Conservation (phyloP, 2,329 filamentous ascomycete genomes). For the Pseudogymnoascus sp. region DNA sequence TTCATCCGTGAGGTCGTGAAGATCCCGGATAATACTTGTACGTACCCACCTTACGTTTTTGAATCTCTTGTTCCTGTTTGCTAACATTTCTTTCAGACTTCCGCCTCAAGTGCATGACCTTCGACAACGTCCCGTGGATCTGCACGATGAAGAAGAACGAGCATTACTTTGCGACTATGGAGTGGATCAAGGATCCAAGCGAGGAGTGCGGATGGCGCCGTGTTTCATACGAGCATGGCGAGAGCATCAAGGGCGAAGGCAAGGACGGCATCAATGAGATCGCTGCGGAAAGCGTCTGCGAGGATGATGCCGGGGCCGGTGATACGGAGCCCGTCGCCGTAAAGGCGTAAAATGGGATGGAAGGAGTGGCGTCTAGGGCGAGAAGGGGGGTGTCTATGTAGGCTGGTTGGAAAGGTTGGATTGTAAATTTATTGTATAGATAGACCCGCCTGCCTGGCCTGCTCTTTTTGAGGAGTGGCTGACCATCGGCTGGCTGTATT, state of each 20-base stretch:
- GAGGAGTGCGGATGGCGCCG: constrained; percentile 57
- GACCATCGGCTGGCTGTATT: neutral
- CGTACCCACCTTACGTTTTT: constrained; percentile 26
- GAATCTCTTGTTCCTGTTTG: constrained; percentile 12
- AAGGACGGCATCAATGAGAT: constrained; percentile 28
- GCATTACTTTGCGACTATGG: constrained; percentile 76
- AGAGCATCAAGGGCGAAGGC: constrained; percentile 46
- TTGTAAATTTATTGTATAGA: constrained; percentile 9
- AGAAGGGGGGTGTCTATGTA: neutral
- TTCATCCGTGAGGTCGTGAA: constrained; percentile 77
- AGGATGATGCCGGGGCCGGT: neutral
- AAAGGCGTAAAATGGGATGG: neutral
- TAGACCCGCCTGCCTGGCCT: constrained; percentile 4
- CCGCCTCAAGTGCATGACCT: constrained; percentile 92
- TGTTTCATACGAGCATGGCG: constrained; percentile 53
- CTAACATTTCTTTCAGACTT: constrained; percentile 54
- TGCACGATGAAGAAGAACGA: constrained; percentile 99
- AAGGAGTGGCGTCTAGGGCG: neutral
- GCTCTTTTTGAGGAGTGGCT: constrained; percentile 3
- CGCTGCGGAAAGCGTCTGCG: constrained; percentile 15
- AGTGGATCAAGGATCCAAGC: constrained; percentile 57
- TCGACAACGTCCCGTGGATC: constrained; percentile 98
- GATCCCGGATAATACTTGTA: constrained; percentile 91
- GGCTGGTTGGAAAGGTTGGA: neutral
- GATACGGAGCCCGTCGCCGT: neutral